phyloP scores from a whole-genome alignment of 2,329 filamentous ascomycete genomes.

The Hypoxylon sp. region DNA sequence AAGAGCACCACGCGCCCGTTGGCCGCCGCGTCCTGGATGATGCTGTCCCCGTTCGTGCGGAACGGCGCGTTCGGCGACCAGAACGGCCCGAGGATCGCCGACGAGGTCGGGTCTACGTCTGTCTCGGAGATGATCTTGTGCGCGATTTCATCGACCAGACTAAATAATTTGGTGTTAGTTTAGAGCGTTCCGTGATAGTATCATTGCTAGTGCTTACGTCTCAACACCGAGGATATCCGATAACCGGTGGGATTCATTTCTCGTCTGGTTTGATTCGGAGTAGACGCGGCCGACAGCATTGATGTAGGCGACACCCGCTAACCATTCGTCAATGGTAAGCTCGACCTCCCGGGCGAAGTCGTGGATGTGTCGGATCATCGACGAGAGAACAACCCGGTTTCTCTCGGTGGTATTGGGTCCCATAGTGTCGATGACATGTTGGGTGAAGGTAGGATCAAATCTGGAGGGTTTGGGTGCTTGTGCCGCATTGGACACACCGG shows the following conservation, averaged over 20 bases:
- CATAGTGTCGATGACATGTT: conserved; percentile 76
- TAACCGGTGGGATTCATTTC: conserved; percentile 78
- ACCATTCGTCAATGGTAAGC: conserved; percentile 80
- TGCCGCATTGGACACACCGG: conserved; percentile 43
- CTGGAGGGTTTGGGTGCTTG: conserved; percentile 46
- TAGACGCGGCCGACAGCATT: conserved; percentile 76
- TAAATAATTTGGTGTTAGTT: conserved; percentile 41
- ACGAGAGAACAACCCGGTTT: conserved; percentile 68
- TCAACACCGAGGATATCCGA: conserved; percentile 79
- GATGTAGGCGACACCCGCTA: conserved; percentile 76
- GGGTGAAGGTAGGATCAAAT: conserved; percentile 82
- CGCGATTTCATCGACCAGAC: conserved; percentile 72
- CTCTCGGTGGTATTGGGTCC: conserved; percentile 73
- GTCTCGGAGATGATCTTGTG: conserved; percentile 70
- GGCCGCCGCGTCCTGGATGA: conserved; percentile 69
- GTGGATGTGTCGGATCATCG: conserved; percentile 76
- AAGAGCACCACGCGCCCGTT: conserved; percentile 70
- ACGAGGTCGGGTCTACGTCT: conserved; percentile 72
- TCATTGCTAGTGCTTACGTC: conserved; percentile 68
- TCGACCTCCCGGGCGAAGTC: conserved; percentile 82
- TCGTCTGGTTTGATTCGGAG: conserved; percentile 63
- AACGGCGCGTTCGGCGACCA: conserved; percentile 80
- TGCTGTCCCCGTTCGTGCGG: conserved; percentile 70
- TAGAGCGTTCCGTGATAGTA: no score
- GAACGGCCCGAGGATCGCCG: conserved; percentile 79